A percentile compares a stretch with the other conserved stretches of the same genome.
phyloP scores from a whole-genome alignment of 164 flowering plant genomes.

The Dillenia suffruticosa region DNA sequence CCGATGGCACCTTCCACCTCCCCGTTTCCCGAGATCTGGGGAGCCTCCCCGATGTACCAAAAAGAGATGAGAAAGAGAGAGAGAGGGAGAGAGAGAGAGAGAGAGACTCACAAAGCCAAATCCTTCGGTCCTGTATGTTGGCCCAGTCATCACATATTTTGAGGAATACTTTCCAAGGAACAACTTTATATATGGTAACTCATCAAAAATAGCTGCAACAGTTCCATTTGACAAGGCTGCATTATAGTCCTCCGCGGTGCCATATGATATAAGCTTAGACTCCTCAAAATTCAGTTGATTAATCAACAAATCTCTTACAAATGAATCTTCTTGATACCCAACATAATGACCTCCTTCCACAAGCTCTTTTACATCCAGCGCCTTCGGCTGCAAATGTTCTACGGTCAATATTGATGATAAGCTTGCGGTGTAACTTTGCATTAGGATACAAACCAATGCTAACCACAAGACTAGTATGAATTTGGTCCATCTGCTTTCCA shows the following conservation, averaged over 20 bases:
- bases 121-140: constrained; percentile 19
- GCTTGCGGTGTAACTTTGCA: constrained; percentile 23
- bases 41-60: too few relatives aligned
- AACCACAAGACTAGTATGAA: constrained; percentile 19
- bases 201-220: constrained; percentile 24
- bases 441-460: constrained; percentile 14
- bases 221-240: constrained; percentile 22
- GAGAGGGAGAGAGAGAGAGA: constrained; percentile 7
- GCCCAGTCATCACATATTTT: constrained; percentile 16
- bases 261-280: constrained; percentile 13
- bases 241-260: constrained; percentile 19
- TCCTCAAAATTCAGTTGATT: constrained; percentile 2
- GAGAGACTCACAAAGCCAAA: constrained; percentile 31
- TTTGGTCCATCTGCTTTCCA: constrained; percentile 11
- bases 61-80: too few relatives aligned
- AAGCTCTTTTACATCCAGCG: constrained; percentile 4
- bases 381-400: constrained; percentile 10
- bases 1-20: too few relatives aligned
- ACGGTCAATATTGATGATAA: constrained; percentile 25
- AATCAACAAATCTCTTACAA: constrained; percentile 9
- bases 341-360: constrained; percentile 2
- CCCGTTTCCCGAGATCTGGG: too few relatives aligned
- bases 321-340: constrained; percentile 19
- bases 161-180: constrained; percentile 14
- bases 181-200: constrained; percentile 21